Conservation (phyloP, 495 filamentous ascomycete genomes). For the Thozetella sp. region DNA sequence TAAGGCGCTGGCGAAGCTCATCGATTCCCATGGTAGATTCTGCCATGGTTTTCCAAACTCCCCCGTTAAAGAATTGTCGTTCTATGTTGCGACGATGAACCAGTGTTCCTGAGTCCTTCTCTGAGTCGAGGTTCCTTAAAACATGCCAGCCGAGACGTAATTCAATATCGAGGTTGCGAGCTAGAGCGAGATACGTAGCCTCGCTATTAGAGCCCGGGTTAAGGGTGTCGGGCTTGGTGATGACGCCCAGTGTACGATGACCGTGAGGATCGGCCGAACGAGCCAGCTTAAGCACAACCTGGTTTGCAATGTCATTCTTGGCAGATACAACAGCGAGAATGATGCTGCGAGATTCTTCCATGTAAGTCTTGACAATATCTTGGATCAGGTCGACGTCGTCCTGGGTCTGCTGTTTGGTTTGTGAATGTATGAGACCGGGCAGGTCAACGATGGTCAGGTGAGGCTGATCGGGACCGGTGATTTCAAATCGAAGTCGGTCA, state of each 20-base stretch:
- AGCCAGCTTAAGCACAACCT: slow-evolving; percentile 70
- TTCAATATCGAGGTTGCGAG: slow-evolving; percentile 60
- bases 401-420: slow-evolving; percentile 48
- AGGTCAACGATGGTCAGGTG: slow-evolving; percentile 73
- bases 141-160: slow-evolving; percentile 76
- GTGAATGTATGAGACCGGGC: slow-evolving; percentile 61
- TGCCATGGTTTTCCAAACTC: slow-evolving; percentile 37
- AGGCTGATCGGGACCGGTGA: slow-evolving; percentile 63
- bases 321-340: slow-evolving; percentile 68
- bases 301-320: slow-evolving; percentile 62
- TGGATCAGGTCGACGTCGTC: slow-evolving; percentile 52
- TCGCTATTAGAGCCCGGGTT: slow-evolving; percentile 49
- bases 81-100: slow-evolving; percentile 41
- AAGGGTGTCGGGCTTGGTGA: slow-evolving; percentile 80
- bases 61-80: slow-evolving; percentile 38
- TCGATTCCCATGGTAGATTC: slow-evolving; percentile 44
- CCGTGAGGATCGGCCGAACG: slow-evolving; percentile 75
- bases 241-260: slow-evolving; percentile 77
- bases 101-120: slow-evolving; percentile 36
- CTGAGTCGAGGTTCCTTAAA: slow-evolving; percentile 61
- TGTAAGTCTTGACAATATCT: slow-evolving; percentile 60
- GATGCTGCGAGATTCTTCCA: slow-evolving; percentile 58
- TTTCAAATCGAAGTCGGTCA: slow-evolving; percentile 69
- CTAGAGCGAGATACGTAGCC: slow-evolving; percentile 50
- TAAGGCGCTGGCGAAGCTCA: slow-evolving; percentile 50